These are phyloP conservation scores for Candida coleopterorum DNA, from an alignment of 805 yeast species.

Conservation along the genomic window DNA sequence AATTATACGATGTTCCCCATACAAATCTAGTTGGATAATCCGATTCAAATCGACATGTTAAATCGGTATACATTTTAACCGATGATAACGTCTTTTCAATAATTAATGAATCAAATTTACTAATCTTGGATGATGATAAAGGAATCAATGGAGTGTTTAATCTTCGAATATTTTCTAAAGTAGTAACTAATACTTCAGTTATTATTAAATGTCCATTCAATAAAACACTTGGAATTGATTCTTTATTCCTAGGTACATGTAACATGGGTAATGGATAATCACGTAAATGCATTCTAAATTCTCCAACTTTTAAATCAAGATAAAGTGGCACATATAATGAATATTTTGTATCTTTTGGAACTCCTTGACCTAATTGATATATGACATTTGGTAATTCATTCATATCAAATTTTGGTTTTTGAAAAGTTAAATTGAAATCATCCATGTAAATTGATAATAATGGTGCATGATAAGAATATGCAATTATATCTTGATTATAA, in stretches of 20 bases:
- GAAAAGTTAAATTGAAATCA: slow-evolving; percentile 20
- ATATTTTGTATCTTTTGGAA: slow-evolving; percentile 66
- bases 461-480: slow-evolving; percentile 33
- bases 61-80: slow-evolving; percentile 63
- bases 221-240: slow-evolving; percentile 18
- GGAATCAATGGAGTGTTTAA: slow-evolving; percentile 47
- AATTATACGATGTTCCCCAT: slow-evolving; percentile 84
- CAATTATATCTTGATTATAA: slow-evolving; percentile 20
- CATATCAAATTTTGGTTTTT: slow-evolving; percentile 24
- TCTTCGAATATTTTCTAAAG: slow-evolving; percentile 51
- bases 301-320: slow-evolving; percentile 52
- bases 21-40: slow-evolving; percentile 58
- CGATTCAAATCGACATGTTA: slow-evolving; percentile 53
- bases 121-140: background rate
- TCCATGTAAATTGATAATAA: slow-evolving; percentile 27
- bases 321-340: slow-evolving; percentile 64
- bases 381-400: slow-evolving; percentile 55
- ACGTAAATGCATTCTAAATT: slow-evolving; percentile 64
- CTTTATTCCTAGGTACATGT: slow-evolving; percentile 53
- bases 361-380: slow-evolving; percentile 73
- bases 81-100: slow-evolving; percentile 76
- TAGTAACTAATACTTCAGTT: slow-evolving; percentile 56
- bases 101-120: slow-evolving; percentile 46
- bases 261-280: slow-evolving; percentile 86
- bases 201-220: slow-evolving; percentile 64